Percentiles rank a stretch among this genome's conserved stretches.
Conservation (phyloP, 1,139 yeast genomes). For the Pichia sp. region DNA sequence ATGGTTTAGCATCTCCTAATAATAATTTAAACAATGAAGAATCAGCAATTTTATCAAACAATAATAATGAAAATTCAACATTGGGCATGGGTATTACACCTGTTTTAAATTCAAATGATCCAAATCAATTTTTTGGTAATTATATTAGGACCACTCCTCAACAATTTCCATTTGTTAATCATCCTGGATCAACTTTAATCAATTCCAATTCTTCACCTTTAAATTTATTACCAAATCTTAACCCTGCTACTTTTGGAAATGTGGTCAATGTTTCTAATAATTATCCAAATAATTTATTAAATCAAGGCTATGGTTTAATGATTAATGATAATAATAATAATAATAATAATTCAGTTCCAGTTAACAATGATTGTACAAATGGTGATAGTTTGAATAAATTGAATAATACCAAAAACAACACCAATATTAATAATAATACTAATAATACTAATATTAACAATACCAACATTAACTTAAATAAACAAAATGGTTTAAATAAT, state of each 20-base stretch:
- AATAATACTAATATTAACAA: slow-evolving; percentile 5
- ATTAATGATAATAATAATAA: neutral
- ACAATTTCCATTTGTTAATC: slow-evolving; percentile 9
- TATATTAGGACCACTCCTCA: slow-evolving; percentile 6
- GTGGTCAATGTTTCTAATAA: slow-evolving; percentile 3
- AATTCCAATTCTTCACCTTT: slow-evolving; percentile 1
- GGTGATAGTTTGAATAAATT: neutral
- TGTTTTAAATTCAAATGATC: slow-evolving; percentile 7
- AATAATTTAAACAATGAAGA: neutral
- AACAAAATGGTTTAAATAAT: slow-evolving; percentile 1
- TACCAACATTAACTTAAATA: slow-evolving; percentile 7
- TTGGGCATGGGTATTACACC: slow-evolving; percentile 24
- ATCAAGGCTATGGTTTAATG: neutral
- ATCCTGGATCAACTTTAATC: neutral
- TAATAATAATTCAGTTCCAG: neutral
- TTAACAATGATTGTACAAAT: neutral
- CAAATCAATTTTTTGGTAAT: slow-evolving; percentile 8
- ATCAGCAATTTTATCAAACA: too few relatives aligned
- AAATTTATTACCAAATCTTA: slow-evolving; percentile 8
- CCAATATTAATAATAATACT: slow-evolving; percentile 2
- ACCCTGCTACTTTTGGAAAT: slow-evolving; percentile 5
- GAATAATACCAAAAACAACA: neutral
- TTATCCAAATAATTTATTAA: slow-evolving; percentile 1
- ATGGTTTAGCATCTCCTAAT: slow-evolving; percentile 21
- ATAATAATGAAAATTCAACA: slow-evolving; percentile 22